These are phyloP conservation scores for Baffinella frigidus DNA, from an alignment of 208 protist genomes.

Conservation along the genomic window DNA sequence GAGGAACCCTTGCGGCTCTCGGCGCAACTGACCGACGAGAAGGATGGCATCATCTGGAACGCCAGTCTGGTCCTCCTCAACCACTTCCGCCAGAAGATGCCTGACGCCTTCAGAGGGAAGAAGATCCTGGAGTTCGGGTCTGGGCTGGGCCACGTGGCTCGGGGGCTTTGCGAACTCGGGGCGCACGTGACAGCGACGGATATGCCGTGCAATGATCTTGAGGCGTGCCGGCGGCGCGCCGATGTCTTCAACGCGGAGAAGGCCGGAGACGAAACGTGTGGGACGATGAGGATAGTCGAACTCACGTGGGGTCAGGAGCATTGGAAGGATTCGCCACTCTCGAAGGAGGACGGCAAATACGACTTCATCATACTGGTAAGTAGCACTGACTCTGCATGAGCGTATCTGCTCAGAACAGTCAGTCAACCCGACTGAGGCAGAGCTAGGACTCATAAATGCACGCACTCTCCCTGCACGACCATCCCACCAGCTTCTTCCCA, in stretches of 20 bases:
- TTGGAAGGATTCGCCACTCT: not conserved
- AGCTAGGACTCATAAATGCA: not conserved
- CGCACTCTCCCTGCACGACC: not conserved
- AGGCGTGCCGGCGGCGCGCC: not conserved
- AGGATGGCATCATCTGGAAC: constrained; percentile 12
- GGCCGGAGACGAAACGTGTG: not conserved
- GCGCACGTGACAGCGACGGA: constrained; percentile 34
- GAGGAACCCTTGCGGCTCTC: no score
- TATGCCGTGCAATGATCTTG: not conserved
- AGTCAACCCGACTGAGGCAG: no score
- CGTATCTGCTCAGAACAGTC: constrained; percentile 2
- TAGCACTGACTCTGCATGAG: no score
- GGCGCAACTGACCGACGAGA: not conserved
- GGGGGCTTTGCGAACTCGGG: constrained; percentile 3
- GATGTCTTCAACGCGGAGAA: not conserved
- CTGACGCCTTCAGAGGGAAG: constrained; percentile 14
- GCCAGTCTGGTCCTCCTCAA: not conserved
- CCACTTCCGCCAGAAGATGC: not conserved
- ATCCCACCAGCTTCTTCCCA: not conserved
- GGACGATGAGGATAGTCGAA: not conserved
- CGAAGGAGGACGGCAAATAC: not conserved
- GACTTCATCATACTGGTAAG: constrained; percentile 1
- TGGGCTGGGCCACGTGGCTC: constrained; percentile 23
- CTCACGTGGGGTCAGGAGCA: constrained; percentile 19
- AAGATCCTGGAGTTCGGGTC: not conserved